These are phyloP conservation scores for Byssochlamys sp. DNA, from an alignment of 2,329 filamentous ascomycete species.

Conservation along the genomic window DNA sequence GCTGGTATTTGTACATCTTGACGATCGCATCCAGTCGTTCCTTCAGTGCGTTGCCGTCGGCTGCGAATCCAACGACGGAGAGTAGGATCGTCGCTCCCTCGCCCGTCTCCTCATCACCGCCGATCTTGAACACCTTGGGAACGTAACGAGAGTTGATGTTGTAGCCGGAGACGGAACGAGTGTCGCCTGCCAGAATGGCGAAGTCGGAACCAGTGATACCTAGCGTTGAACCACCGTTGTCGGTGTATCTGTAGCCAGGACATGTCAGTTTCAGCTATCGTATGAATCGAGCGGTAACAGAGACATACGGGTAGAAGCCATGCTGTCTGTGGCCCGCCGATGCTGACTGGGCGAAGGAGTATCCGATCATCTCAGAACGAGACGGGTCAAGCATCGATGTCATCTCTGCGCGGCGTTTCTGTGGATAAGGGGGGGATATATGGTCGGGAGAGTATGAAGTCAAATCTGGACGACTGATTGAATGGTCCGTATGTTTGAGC, in stretches of 20 bases:
- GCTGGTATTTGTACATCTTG: constrained; percentile 98
- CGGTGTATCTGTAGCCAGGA: constrained; percentile 57
- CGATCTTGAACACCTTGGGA: constrained; percentile 95
- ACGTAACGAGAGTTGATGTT: constrained; percentile 96
- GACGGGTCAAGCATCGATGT: constrained; percentile 44
- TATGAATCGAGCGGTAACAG: background rate
- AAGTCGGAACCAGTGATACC: constrained; percentile 91
- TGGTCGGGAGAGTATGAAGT: background rate
- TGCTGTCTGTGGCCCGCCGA: constrained; percentile 51
- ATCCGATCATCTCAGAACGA: constrained; percentile 46
- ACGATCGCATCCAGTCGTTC: constrained; percentile 88
- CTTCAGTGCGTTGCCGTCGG: constrained; percentile 85
- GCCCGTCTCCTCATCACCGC: constrained; percentile 77
- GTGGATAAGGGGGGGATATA: constrained; percentile 3
- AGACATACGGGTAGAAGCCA: constrained; percentile 78
- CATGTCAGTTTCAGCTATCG: background rate
- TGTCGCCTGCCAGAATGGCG: constrained; percentile 93
- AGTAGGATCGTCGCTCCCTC: constrained; percentile 78
- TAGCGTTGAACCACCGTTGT: constrained; percentile 93
- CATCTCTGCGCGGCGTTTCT: constrained; percentile 31
- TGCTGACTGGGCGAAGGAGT: constrained; percentile 49
- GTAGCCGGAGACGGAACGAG: constrained; percentile 88
- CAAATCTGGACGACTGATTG: background rate
- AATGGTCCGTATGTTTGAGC: background rate
- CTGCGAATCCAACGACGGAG: constrained; percentile 89